A percentile compares a stretch with the other conserved stretches of the same genome.
Conservation (phyloP, 139 green algal species). For the Spirogloea muscicola region DNA sequence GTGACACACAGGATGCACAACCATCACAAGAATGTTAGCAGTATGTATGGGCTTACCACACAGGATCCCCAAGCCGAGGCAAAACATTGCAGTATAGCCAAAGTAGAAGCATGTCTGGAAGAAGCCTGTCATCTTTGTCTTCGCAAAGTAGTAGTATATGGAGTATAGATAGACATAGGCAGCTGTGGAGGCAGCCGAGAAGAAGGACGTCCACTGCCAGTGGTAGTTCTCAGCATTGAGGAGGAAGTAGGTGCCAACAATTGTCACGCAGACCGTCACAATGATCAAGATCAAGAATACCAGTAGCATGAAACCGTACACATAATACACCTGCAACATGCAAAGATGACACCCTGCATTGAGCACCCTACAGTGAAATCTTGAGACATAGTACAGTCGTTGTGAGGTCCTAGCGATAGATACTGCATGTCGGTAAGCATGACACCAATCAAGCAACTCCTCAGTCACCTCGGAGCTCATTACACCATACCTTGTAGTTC, state of each 20-base stretch:
- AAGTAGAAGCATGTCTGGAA: constrained; percentile 97
- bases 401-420: too few relatives aligned
- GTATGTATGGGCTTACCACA: too few relatives aligned
- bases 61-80: constrained; percentile 68
- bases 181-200: constrained; percentile 70
- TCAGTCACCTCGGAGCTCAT: too few relatives aligned
- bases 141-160: constrained; percentile 84
- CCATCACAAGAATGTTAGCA: too few relatives aligned
- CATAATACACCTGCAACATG: constrained; percentile 80
- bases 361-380: too few relatives aligned
- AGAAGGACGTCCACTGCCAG: constrained; percentile 94
- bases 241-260: constrained; percentile 92
- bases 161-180: constrained; percentile 81
- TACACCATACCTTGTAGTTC: constrained; percentile 94
- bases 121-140: constrained; percentile 94
- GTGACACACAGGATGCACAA: too few relatives aligned
- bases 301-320: constrained; percentile 94
- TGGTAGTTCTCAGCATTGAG: constrained; percentile 97
- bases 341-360: too few relatives aligned
- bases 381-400: too few relatives aligned
- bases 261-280: constrained; percentile 76
- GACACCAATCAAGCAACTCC: too few relatives aligned
- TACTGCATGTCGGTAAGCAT: too few relatives aligned
- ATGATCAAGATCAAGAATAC: constrained; percentile 86
- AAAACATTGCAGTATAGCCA: constrained; percentile 89